These are phyloP conservation scores for Suillus paluster DNA, from an alignment of 768 basidiomycete genomes.

Conservation along the genomic window DNA sequence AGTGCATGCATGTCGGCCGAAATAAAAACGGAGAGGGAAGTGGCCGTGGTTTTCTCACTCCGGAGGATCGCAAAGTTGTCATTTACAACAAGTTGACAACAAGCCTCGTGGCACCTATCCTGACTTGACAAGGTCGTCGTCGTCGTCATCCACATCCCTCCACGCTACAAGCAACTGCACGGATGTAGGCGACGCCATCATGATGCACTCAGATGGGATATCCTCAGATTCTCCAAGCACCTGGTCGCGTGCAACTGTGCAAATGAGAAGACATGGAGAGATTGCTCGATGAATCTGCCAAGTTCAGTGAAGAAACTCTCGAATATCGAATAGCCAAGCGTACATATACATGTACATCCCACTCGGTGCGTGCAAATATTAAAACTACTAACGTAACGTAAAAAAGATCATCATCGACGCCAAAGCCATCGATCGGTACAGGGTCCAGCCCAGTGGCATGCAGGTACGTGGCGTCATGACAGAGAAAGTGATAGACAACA, in stretches of 20 bases:
- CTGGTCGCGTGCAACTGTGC: neutral
- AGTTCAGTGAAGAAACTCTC: no score
- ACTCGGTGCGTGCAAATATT: neutral
- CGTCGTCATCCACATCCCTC: neutral
- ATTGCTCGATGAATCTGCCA: neutral
- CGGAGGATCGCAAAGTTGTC: no score
- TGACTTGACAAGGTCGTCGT: neutral
- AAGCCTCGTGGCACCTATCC: no score
- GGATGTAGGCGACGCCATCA: neutral
- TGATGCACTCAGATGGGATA: slow-evolving; percentile 1
- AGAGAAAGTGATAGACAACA: neutral
- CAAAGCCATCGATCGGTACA: neutral
- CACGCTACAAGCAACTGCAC: slow-evolving; percentile 1
- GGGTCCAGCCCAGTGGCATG: slow-evolving; percentile 1
- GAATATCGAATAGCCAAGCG: neutral
- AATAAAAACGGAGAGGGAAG: no score
- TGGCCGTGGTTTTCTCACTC: no score
- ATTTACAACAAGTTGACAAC: no score
- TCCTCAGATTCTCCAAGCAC: neutral
- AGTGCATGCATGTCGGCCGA: no score
- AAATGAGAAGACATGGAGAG: slow-evolving; percentile 1
- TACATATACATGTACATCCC: neutral
- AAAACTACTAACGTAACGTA: neutral
- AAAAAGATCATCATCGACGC: neutral
- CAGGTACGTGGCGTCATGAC: slow-evolving; percentile 4